Percentiles rank a stretch among this genome's conserved stretches.
These are phyloP conservation scores for Wallacemonas sp. DNA, from an alignment of 208 protist genomes.

Conservation along the genomic window DNA sequence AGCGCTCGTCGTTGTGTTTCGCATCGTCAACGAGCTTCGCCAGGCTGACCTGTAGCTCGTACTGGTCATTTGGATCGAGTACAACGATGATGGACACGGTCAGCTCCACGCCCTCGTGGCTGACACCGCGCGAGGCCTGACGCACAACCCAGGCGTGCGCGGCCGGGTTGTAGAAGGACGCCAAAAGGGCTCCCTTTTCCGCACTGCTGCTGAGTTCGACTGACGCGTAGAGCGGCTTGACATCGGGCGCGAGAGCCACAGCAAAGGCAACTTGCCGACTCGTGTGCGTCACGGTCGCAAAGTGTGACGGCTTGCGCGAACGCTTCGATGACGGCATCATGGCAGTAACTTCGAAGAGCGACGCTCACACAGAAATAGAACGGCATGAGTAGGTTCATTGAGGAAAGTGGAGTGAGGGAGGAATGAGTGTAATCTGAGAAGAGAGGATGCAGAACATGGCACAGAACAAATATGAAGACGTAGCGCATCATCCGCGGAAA, in stretches of 20 bases:
- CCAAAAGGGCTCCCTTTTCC: conserved; percentile 35
- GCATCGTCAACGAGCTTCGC: conserved; percentile 31
- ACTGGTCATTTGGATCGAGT: conserved; percentile 40
- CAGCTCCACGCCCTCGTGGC: conserved; percentile 17
- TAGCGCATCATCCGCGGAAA: too few species aligned
- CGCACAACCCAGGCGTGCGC: conserved; percentile 54
- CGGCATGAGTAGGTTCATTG: too few species aligned
- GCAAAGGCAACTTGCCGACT: conserved; percentile 27
- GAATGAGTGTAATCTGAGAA: too few species aligned
- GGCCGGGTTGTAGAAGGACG: conserved; percentile 60
- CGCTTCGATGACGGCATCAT: neutral
- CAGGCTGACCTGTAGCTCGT: conserved; percentile 41
- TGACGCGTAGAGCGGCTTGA: conserved; percentile 39
- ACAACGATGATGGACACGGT: conserved; percentile 42
- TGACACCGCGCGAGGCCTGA: conserved; percentile 30
- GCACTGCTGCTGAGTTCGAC: conserved; percentile 27
- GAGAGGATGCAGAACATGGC: too few species aligned
- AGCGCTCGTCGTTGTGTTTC: conserved; percentile 26
- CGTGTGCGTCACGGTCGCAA: conserved; percentile 31
- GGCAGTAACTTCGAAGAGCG: neutral
- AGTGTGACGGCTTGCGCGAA: conserved; percentile 9
- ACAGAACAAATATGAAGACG: too few species aligned
- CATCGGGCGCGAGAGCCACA: conserved; percentile 30
- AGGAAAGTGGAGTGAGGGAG: too few species aligned
- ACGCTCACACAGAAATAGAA: neutral